phyloP scores from a whole-genome alignment of 495 filamentous ascomycete species.

The Evansstolkia leycettana region DNA sequence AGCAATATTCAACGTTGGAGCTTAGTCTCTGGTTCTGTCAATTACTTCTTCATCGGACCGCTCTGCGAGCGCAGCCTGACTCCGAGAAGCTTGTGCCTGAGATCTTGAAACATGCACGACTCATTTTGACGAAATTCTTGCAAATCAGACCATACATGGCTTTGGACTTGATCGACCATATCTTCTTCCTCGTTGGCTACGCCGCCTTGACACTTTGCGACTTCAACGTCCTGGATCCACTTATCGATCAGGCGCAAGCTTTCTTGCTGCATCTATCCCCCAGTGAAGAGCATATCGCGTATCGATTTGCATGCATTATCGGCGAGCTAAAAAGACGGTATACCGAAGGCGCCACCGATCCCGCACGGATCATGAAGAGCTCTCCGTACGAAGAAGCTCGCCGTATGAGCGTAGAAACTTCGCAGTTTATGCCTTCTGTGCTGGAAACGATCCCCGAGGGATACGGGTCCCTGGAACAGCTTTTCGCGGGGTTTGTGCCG shows the following conservation, averaged over 20 bases:
- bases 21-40: slow-evolving; percentile 29
- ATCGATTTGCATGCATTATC: slow-evolving; percentile 20
- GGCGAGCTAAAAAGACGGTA: slow-evolving; percentile 19
- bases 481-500: slow-evolving; percentile 8
- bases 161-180: slow-evolving; percentile 23
- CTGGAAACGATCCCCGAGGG: slow-evolving; percentile 6
- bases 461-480: slow-evolving; percentile 4
- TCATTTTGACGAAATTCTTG: slow-evolving; percentile 23
- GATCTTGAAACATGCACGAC: slow-evolving; percentile 20
- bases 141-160: slow-evolving; percentile 20
- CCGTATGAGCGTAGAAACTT: slow-evolving; percentile 5
- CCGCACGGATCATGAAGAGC: neutral
- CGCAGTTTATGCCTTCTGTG: slow-evolving; percentile 5
- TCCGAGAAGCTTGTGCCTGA: slow-evolving; percentile 18
- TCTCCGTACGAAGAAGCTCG: slow-evolving; percentile 6
- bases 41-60: slow-evolving; percentile 25
- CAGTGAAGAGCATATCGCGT: slow-evolving; percentile 25
- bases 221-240: slow-evolving; percentile 22
- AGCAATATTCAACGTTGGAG: slow-evolving; percentile 20
- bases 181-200: slow-evolving; percentile 27
- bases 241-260: slow-evolving; percentile 25
- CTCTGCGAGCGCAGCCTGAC: slow-evolving; percentile 16
- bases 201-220: slow-evolving; percentile 30
- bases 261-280: slow-evolving; percentile 27
- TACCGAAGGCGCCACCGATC: slow-evolving; percentile 6